These are phyloP conservation scores for Sordariomycetes sp. DNA, from an alignment of 2,329 filamentous ascomycete genomes.

Conservation along the genomic window DNA sequence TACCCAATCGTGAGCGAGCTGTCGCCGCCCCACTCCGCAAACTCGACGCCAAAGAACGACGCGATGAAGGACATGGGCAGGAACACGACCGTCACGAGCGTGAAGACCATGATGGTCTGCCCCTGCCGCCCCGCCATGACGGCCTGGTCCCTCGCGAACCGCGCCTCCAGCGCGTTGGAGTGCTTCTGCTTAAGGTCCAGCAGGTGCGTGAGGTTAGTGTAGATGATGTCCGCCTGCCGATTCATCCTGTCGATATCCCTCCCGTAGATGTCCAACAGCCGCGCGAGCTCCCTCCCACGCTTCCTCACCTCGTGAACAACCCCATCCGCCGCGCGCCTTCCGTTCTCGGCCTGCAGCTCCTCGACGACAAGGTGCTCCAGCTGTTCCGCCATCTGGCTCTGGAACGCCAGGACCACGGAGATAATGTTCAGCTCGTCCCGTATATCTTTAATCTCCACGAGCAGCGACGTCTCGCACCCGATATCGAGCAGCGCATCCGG, in stretches of 20 bases:
- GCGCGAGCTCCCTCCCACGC: constrained; percentile 19
- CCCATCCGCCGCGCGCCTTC: neutral
- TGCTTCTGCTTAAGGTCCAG: constrained; percentile 30
- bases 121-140: constrained; percentile 26
- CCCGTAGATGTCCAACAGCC: constrained; percentile 12
- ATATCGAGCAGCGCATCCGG: constrained; percentile 20
- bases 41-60: constrained; percentile 25
- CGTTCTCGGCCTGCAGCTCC: constrained; percentile 2
- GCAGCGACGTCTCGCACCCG: constrained; percentile 24
- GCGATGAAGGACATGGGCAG: constrained; percentile 23
- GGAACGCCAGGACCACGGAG: constrained; percentile 17
- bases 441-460: constrained; percentile 31
- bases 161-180: constrained; percentile 27
- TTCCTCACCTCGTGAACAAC: constrained; percentile 11
- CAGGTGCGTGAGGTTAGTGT: constrained; percentile 17
- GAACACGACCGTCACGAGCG: constrained; percentile 31
- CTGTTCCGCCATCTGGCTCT: neutral
- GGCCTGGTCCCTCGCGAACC: constrained; percentile 22
- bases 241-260: constrained; percentile 3
- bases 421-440: constrained; percentile 34
- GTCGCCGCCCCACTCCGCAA: constrained; percentile 5
- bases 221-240: constrained; percentile 3
- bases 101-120: constrained; percentile 29
- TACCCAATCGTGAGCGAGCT: constrained; percentile 6
- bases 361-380: constrained; percentile 1